Base-by-base conservation (phyloP, 306 rosid genomes). In the Quercus variabilis region DNA sequence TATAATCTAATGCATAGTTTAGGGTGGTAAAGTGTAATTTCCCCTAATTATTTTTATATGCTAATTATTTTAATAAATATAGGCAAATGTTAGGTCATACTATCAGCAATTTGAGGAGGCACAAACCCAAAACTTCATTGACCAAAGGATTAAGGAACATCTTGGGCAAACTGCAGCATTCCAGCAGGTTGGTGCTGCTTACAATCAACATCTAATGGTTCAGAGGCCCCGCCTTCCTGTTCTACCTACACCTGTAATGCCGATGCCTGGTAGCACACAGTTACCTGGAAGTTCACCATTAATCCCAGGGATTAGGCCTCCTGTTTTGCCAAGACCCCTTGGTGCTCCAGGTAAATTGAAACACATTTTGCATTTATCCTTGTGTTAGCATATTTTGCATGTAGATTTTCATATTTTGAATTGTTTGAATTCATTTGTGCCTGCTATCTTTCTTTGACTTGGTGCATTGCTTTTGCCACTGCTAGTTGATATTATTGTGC, bases 121-220 rank as follows among this genome's bases (percentile, higher is more conserved):
- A 49, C 54, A 49, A 49, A 49, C 54, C 5, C 54, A 49, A 78
- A 96, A 89, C 83, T 90, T 93, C 81, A 89, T 96, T 75, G 99
- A 96, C 75, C 99, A 93, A 73, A 85, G 97, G 90, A 93, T 96
- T 85, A 96, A 96, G 84, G 98, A 96, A 74, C 98, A 93, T 88
- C 96, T 96, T 25, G 99, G 98, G 23, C 98, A 96, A 85, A 78
- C 96, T 78, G 94, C 97, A 14, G 98, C 93, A 8, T 96, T 84
- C 82, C 96, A 92, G 84, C 93, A 93, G 84, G 97, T 91, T 80
- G 98, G 98, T 30, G 97, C 87, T 7, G 97, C 97, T 55, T 96
- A 83, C 78, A 95, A 91, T 87, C 97, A 90, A 23, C 91, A 89
- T 80, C 67, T 96, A 65, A 56, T 92, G 79, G 89, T 79, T 77